Base-by-base conservation (phyloP, 257 asterid species). In the Solanum chiquidenum region DNA sequence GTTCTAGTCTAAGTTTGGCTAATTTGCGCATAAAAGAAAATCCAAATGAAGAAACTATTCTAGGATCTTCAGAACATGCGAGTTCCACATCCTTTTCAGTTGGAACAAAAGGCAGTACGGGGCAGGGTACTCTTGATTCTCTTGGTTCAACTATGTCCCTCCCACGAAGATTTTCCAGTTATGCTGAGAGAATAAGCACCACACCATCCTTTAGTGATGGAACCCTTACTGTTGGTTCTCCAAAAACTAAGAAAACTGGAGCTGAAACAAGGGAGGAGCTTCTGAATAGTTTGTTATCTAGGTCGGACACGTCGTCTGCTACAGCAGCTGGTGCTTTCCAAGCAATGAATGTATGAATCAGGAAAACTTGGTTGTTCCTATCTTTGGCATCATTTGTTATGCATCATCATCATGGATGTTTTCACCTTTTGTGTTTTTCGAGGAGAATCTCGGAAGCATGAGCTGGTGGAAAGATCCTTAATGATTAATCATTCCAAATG, bases 181-280 rank as follows among this genome's bases (percentile, higher is more conserved):
- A 97, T 89, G 99, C 99, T 2, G 98, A 95, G 94, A 93, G 99
- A 91, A 95, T 97, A 91, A 92, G 98, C 86, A 95, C 96, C 38
- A 83, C 94, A 14, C 91, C 96, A 62, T 92, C 98, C 85, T 93
- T 93, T 76, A 86, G 91, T 84, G 98, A 93, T 64, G 93, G 93
- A 68, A 91, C 95, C 72, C 89, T 95, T 86, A 85, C 94, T 31
- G 74, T 84, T 86, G 96, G 94, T 62, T 95, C 99, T 55, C 99
- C 99, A 60, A 96, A 96, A 92, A 92, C 94, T 38, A 96, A 95
- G 94, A 95, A 95, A 91, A 93, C 98, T 14, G 99, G 98, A 88
- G 95, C 94, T 86, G 99, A 95, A 90, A 95, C 97, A 13, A 92
- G 96, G 92, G 99, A 93, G 90, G 98, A 94, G 87, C 95, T 93